Base-by-base conservation (phyloP, 2,329 filamentous ascomycete species). In the Aspergillus pseudoviridinutans region DNA sequence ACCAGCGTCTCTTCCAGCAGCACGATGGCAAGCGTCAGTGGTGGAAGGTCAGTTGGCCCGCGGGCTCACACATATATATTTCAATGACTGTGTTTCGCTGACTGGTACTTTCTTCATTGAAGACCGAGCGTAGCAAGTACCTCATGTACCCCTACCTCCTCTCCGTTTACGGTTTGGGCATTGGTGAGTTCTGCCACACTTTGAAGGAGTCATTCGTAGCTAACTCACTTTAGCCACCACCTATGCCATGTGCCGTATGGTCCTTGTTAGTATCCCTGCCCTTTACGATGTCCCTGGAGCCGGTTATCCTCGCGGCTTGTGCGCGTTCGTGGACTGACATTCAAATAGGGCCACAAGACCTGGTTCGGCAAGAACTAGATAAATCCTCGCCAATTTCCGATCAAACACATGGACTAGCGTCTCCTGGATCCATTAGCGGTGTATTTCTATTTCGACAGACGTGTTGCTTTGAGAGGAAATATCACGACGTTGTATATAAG, bases 11-110 rank as follows among this genome's bases (percentile, higher is more conserved):
- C 51, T 86, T 85, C 79, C 86, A 88, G 77, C 80, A 78, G 62
- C 78, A 87, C 72, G 86, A 88, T 71, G 85, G 86, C 67, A 76
- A 86, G 70, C 80, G 86, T 73, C 81, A 84, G 73, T 89, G 86
- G 86, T 78, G 82, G 73, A 87, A 88, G 84, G 86, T 88, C 70
- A 75, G 83, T 81, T 50, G 53, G 52, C 50, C 56, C 57, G 46
- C 46, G 51, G 51, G 60, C 29, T 49, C 20, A 14, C 17, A 46
- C 38, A 14, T n/a, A 28, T 49, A 42, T 47, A 50, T 50, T 41
- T 54, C 20, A 54, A 29, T 41, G 51, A 58, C 46, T 38, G 54
- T 54, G 14, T 49, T 54, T 35, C 12, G 25, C 44, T 47, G 22
- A 47, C 44, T 24, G 44, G 44, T 17, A 24, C 22, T 17, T 24